phyloP scores from a whole-genome alignment of 345 rosid genomes.

The Melastoma malabathricum region DNA sequence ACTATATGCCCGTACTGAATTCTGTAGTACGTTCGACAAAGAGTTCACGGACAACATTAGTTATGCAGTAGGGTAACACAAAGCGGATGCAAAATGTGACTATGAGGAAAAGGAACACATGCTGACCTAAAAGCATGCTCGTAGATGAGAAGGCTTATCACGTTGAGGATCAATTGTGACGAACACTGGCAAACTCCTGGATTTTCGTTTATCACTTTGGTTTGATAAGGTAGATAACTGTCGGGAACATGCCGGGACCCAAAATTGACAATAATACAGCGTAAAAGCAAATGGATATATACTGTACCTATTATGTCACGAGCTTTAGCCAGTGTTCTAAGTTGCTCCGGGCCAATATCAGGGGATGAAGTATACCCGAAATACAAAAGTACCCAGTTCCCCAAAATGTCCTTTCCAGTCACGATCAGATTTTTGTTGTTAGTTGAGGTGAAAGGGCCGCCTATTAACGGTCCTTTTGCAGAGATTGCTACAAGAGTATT shows the following conservation, averaged over 20 bases:
- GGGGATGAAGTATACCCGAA: constrained; percentile 94
- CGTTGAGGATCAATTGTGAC: constrained; percentile 90
- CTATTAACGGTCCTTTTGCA: constrained; percentile 49
- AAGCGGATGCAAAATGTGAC: too few species aligned
- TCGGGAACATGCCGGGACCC: constrained; percentile 12
- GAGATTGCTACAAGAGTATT: constrained; percentile 8
- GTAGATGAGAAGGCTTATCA: constrained; percentile 63
- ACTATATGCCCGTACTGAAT: too few species aligned
- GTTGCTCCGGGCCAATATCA: constrained; percentile 80
- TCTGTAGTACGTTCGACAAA: too few species aligned
- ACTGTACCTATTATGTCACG: constrained; percentile 45
- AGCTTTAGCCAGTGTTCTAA: constrained; percentile 49
- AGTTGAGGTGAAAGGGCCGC: constrained; percentile 65
- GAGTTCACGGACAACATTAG: not conserved
- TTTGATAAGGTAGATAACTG: constrained; percentile 14
- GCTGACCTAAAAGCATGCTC: constrained; percentile 64
- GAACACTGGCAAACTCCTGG: constrained; percentile 58
- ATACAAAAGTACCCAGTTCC: constrained; percentile 76
- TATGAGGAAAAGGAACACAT: not conserved
- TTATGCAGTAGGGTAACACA: not conserved
- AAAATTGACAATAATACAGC: constrained; percentile 1
- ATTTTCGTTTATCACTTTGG: constrained; percentile 39
- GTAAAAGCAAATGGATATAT: constrained; percentile 7
- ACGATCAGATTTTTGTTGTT: constrained; percentile 40
- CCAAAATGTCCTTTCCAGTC: constrained; percentile 40